These are phyloP conservation scores for Bertia moriformis DNA, from an alignment of 2,329 filamentous ascomycete species.

Conservation along the genomic window DNA sequence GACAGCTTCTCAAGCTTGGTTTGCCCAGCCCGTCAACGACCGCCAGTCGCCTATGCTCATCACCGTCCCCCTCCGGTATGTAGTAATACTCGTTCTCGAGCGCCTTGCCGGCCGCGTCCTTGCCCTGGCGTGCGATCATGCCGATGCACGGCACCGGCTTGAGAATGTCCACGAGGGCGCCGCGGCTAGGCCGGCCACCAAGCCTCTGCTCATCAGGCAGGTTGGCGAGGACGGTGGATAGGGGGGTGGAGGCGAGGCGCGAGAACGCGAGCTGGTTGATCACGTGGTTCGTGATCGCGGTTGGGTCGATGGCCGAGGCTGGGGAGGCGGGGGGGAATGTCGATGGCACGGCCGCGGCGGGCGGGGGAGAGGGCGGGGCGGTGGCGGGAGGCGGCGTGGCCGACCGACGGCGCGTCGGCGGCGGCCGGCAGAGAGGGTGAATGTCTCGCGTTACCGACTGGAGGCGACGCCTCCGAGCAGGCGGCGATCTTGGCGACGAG, in stretches of 20 bases:
- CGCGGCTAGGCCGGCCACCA: constrained; percentile 34
- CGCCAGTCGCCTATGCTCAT: constrained; percentile 63
- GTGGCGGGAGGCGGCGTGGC: neutral
- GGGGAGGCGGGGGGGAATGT: constrained; percentile 12
- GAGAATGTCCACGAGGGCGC: constrained; percentile 57
- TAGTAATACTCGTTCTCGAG: constrained; percentile 98
- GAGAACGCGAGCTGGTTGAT: constrained; percentile 93
- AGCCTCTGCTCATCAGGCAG: constrained; percentile 55
- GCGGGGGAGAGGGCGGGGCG: neutral
- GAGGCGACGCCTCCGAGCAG: constrained; percentile 6
- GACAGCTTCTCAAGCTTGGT: constrained; percentile 73
- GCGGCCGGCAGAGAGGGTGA: too few relatives aligned
- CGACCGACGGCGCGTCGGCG: neutral
- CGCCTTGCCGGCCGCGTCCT: constrained; percentile 84
- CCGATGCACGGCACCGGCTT: constrained; percentile 68
- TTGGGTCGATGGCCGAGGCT: constrained; percentile 13
- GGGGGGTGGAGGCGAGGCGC: constrained; percentile 74
- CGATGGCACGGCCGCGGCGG: constrained; percentile 6
- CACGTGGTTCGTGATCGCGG: constrained; percentile 64
- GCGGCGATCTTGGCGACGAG: constrained; percentile 42
- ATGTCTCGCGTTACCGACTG: neutral
- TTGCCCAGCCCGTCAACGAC: constrained; percentile 78
- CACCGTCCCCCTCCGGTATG: constrained; percentile 70
- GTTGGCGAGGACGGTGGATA: constrained; percentile 78
- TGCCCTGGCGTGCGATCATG: constrained; percentile 76